Evolutionary conservation across 495 filamentous ascomycete species (phyloP).

Genomic region (Barbatosphaeria neglecta): DNA sequence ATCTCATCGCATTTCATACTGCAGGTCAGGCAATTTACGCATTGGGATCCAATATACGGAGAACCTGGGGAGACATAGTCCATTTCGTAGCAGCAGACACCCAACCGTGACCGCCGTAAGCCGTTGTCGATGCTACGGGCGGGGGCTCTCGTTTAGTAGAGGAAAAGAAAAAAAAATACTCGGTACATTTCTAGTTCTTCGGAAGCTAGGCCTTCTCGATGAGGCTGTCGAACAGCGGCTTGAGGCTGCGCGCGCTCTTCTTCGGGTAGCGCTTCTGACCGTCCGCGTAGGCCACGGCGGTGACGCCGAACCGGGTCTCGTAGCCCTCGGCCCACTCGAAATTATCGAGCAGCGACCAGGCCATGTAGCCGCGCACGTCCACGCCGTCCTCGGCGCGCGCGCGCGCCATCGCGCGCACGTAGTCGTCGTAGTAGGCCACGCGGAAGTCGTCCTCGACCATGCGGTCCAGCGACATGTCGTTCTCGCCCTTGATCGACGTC

Average conservation of each 20-base stretch:
- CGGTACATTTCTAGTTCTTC: too few species aligned
- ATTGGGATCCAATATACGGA: too few species aligned
- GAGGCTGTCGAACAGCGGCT: slow-evolving; percentile 47
- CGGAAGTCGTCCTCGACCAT: slow-evolving; percentile 65
- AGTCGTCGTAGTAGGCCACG: slow-evolving; percentile 60
- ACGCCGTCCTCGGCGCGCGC: slow-evolving; percentile 56
- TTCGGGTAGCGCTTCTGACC: slow-evolving; percentile 67
- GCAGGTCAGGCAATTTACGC: too few species aligned
- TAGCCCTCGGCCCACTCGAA: slow-evolving; percentile 70
- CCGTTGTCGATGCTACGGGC: too few species aligned
- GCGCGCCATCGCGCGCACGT: slow-evolving; percentile 60
- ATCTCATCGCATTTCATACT: too few species aligned
- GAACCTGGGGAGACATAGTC: too few species aligned
- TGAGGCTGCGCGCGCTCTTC: slow-evolving; percentile 60
- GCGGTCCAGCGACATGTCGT: slow-evolving; percentile 55
- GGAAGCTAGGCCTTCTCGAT: slow-evolving; percentile 40
- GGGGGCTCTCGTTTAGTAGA: too few species aligned
- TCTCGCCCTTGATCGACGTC: slow-evolving; percentile 67
- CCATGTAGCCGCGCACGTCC: slow-evolving; percentile 61
- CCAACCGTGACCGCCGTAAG: too few species aligned
- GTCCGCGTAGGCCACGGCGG: slow-evolving; percentile 63
- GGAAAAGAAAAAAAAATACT: too few species aligned
- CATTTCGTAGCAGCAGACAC: too few species aligned
- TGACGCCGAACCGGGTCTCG: slow-evolving; percentile 71
- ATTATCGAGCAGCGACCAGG: slow-evolving; percentile 72